A percentile compares a stretch with the other conserved stretches of the same genome.
These are phyloP conservation scores for Elongisporangium senticosum DNA, from an alignment of 352 stramenopile genomes.

Conservation along the genomic window DNA sequence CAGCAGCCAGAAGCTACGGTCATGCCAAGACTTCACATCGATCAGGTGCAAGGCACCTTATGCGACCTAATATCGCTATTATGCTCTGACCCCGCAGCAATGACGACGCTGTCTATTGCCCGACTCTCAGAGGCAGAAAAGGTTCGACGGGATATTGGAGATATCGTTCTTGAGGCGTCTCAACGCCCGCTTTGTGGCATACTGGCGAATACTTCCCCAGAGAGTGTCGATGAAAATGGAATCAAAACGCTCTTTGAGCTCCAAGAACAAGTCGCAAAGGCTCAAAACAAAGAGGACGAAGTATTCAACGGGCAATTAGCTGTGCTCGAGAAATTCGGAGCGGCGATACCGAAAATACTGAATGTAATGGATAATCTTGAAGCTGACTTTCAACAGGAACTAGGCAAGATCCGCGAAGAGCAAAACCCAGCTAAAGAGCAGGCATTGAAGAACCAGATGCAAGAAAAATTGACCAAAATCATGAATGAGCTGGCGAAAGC, in stretches of 20 bases:
- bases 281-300: slow-evolving; percentile 57
- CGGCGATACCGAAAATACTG: slow-evolving; percentile 32
- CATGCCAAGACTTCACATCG: slow-evolving; percentile 12
- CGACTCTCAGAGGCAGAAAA: slow-evolving; percentile 42
- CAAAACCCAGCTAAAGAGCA: slow-evolving; percentile 56
- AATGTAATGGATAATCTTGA: slow-evolving; percentile 35
- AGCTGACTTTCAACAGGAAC: slow-evolving; percentile 30
- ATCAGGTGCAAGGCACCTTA: slow-evolving; percentile 24
- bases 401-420: slow-evolving; percentile 37
- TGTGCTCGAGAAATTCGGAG: slow-evolving; percentile 36
- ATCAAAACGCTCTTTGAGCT: slow-evolving; percentile 28
- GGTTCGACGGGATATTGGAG: slow-evolving; percentile 44
- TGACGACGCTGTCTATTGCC: slow-evolving; percentile 47
- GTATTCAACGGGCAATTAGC: slow-evolving; percentile 17
- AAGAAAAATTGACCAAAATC: slow-evolving; percentile 21
- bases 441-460: slow-evolving; percentile 29
- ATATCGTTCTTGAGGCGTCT: slow-evolving; percentile 38
- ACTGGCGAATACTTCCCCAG: not conserved
- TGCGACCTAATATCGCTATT: slow-evolving; percentile 34
- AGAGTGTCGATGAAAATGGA: not conserved
- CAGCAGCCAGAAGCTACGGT: slow-evolving; percentile 15
- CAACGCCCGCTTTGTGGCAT: slow-evolving; percentile 23
- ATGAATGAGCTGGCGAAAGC: slow-evolving; percentile 17
- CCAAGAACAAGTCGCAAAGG: slow-evolving; percentile 29
- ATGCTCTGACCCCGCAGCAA: slow-evolving; percentile 30